Conservation (phyloP, 352 stramenopile species). For the Pythium aristosporum region DNA sequence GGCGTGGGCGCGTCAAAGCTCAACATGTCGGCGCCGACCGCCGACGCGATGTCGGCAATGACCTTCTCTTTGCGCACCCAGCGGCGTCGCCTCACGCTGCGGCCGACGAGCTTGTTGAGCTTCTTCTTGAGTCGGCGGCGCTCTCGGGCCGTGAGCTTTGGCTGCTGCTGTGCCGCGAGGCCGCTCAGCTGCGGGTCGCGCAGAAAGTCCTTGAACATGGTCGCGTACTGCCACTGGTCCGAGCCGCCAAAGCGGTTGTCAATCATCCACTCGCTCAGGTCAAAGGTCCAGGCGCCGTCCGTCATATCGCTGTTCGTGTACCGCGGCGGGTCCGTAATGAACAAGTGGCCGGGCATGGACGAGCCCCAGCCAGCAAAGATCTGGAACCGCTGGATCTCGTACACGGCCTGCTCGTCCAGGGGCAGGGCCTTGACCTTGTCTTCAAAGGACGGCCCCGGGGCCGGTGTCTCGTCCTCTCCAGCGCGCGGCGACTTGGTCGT, state of each 20-base stretch:
- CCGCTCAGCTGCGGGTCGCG: conserved; percentile 43
- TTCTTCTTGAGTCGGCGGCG: conserved; percentile 76
- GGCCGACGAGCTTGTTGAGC: conserved; percentile 79
- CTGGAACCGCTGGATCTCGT: conserved; percentile 85
- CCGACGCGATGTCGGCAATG: conserved; percentile 40
- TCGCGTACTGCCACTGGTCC: conserved; percentile 86
- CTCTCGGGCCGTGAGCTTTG: conserved; percentile 52
- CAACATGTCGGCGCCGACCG: conserved; percentile 17
- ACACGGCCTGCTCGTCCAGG: conserved; percentile 65
- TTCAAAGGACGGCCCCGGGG: conserved; percentile 39
- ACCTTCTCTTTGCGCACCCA: conserved; percentile 81
- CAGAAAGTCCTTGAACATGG: conserved; percentile 84
- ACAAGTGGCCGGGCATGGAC: conserved; percentile 67
- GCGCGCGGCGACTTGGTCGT: conserved; percentile 12
- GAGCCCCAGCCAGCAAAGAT: conserved; percentile 84
- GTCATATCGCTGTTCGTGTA: conserved; percentile 81
- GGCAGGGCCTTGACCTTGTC: conserved; percentile 55
- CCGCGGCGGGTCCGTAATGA: conserved; percentile 69
- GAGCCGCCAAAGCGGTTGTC: conserved; percentile 67
- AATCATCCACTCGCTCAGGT: conserved; percentile 76
- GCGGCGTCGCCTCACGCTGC: conserved; percentile 70
- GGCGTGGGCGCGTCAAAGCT: neutral
- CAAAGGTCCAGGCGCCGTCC: conserved; percentile 53
- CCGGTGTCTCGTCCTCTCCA: conserved; percentile 21
- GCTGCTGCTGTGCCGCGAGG: conserved; percentile 25